Percentiles rank a stretch among this genome's conserved stretches.
Conservation (phyloP, 306 rosid genomes). For the Nissolia schottii region DNA sequence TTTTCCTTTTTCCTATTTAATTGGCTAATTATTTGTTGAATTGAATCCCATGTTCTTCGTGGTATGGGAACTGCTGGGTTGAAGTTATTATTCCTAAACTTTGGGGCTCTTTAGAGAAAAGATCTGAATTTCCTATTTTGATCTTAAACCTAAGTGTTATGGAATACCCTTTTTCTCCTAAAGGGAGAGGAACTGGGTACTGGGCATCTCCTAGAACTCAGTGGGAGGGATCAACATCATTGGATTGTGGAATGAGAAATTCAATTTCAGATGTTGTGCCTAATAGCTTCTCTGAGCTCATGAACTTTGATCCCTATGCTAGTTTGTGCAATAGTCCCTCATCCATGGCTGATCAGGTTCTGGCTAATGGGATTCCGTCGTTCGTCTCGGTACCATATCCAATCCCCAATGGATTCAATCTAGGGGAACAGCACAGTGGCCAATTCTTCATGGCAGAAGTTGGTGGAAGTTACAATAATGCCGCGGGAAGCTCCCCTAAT, state of each 20-base stretch:
- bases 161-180: slow-evolving; percentile 49
- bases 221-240: slow-evolving; percentile 38
- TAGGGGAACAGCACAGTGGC: slow-evolving; percentile 34
- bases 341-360: slow-evolving; percentile 43
- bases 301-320: slow-evolving; percentile 58
- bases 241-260: slow-evolving; percentile 41
- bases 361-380: slow-evolving; percentile 40
- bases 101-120: slow-evolving; percentile 10
- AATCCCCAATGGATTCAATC: slow-evolving; percentile 37
- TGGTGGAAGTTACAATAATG: slow-evolving; percentile 32
- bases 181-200: slow-evolving; percentile 37
- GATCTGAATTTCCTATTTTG: neutral
- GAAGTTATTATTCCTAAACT: neutral
- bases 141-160: slow-evolving; percentile 29
- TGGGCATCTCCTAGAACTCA: slow-evolving; percentile 45
- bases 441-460: slow-evolving; percentile 26
- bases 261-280: slow-evolving; percentile 43
- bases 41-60: neutral
- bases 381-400: slow-evolving; percentile 28
- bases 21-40: neutral
- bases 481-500: slow-evolving; percentile 24
- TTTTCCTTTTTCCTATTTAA: too few species aligned
- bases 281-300: slow-evolving; percentile 51
- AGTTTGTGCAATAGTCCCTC: slow-evolving; percentile 58
- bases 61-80: neutral